Percentiles rank a stretch among this genome's conserved stretches.
phyloP scores from a whole-genome alignment of 805 yeast genomes.

The Starmerella davenportii region DNA sequence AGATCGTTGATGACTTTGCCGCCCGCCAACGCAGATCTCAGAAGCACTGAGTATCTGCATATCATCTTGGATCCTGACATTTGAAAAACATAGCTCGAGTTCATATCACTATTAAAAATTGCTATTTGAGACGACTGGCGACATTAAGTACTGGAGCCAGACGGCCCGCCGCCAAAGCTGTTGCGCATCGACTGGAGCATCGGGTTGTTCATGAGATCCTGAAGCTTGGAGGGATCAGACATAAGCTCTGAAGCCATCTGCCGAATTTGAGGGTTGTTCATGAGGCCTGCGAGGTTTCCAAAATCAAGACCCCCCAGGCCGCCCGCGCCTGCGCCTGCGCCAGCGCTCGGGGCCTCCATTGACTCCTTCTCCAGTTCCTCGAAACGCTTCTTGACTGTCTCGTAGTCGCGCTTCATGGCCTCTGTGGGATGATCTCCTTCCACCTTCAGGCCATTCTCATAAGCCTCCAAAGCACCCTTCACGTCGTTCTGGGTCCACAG shows the following conservation, averaged over 20 bases:
- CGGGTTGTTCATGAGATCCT: slow-evolving; percentile 62
- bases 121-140: too few species aligned
- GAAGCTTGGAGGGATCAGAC: slow-evolving; percentile 67
- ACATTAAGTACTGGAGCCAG: too few species aligned
- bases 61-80: too few species aligned
- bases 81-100: too few species aligned
- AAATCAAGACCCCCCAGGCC: slow-evolving; percentile 60
- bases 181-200: slow-evolving; percentile 34
- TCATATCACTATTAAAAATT: too few species aligned
- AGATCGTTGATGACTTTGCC: too few species aligned
- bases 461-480: slow-evolving; percentile 76
- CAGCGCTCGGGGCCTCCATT: slow-evolving; percentile 14
- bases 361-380: slow-evolving; percentile 31
- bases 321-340: slow-evolving; percentile 7
- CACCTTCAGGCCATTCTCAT: slow-evolving; percentile 65
- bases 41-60: too few species aligned
- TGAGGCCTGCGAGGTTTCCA: slow-evolving; percentile 41
- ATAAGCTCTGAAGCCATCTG: slow-evolving; percentile 76
- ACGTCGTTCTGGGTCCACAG: slow-evolving; percentile 87
- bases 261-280: slow-evolving; percentile 84
- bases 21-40: too few species aligned
- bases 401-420: slow-evolving; percentile 83
- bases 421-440: slow-evolving; percentile 77
- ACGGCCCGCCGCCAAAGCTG: slow-evolving; percentile 1
- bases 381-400: slow-evolving; percentile 77